Conservation (phyloP, 805 yeast genomes). For the Metschnikowia aberdeeniae region DNA sequence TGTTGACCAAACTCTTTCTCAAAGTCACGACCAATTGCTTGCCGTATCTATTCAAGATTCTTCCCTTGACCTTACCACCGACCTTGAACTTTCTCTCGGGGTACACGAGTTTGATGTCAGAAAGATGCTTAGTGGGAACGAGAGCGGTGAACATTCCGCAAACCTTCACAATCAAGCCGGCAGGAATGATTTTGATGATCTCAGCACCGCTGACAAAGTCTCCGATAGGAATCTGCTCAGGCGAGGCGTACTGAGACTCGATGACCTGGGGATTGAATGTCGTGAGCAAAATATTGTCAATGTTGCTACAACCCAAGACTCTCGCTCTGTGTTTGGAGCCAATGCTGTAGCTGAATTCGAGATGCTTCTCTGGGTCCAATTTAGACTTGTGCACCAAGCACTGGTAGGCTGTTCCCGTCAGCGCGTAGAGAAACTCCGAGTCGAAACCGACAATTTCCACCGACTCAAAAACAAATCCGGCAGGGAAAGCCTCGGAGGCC, state of each 20-base stretch:
- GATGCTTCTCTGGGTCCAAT: conserved; percentile 45
- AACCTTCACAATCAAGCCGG: conserved; percentile 66
- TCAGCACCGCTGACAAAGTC: conserved; percentile 51
- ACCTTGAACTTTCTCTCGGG: conserved; percentile 91
- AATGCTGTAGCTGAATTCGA: conserved; percentile 47
- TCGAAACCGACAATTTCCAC: conserved; percentile 62
- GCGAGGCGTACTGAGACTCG: conserved; percentile 59
- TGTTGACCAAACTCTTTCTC: conserved; percentile 76
- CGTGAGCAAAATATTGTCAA: conserved; percentile 65
- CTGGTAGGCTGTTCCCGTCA: conserved; percentile 47
- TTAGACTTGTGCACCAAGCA: conserved; percentile 84
- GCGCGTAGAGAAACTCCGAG: conserved; percentile 50
- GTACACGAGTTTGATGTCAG: conserved; percentile 77
- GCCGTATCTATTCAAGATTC: conserved; percentile 55
- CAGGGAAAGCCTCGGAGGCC: conserved; percentile 61
- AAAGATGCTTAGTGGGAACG: conserved; percentile 72
- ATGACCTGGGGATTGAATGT: conserved; percentile 66
- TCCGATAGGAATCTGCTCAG: conserved; percentile 76
- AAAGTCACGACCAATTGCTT: conserved; percentile 59
- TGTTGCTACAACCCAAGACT: conserved; percentile 61
- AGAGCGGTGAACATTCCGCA: conserved; percentile 67
- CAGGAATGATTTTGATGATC: conserved; percentile 52
- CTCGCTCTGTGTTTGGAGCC: conserved; percentile 76
- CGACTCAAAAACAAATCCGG: conserved; percentile 66
- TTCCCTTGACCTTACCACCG: conserved; percentile 75